Evolutionary conservation across 495 filamentous ascomycete species (phyloP), one percentile per base, ranked within the genome.

Genomic region (Tuber aestivum): DNA sequence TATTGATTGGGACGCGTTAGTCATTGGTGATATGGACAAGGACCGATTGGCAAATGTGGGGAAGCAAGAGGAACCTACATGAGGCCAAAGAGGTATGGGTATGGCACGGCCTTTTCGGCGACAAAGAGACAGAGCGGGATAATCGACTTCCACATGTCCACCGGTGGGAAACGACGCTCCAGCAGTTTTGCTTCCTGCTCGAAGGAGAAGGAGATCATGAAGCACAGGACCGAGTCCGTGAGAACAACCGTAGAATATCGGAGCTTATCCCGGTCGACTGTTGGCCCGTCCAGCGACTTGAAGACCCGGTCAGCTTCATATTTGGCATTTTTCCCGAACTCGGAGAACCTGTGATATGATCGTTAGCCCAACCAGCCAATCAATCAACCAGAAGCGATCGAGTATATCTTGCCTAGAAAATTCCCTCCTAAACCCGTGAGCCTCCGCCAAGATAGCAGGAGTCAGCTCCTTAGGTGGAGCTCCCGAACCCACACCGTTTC

Each of bases 111-210:
- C 72, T 80, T 82, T 18, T 80, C 81, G 18, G 74, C 76, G 16
- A 83, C 81, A 74, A 82, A 82, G 50, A 72, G 75, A 12, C 78
- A 78, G 41, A 82, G 74, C 18, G 81, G 81, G n/a, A 82, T 79
- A n/a, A 80, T 83, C 2, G 81, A 83, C 7, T 81, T 77, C 81
- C 81, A 83, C 41, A 74, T 78, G 5, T 82, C 81, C 8, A 75
- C 74, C 12, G 73, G 76, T 16, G 74, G 73, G 40, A 78, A 74
- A 20, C 78, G 73, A 35, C 73, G 73, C 61, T 78, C 78, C 10
- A 82, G 75, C 1, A 72, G 37, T 72, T 79, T 80, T 21, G 71
- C 71, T 45, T 82, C 78, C 48, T 83, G 81, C 45, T 80, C 75
- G 8, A 79, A 77, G 41, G 80, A 75, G 69, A 83, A 83, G 18